Conservation (phyloP, 345 rosid genomes). For the Pistacia vera region DNA sequence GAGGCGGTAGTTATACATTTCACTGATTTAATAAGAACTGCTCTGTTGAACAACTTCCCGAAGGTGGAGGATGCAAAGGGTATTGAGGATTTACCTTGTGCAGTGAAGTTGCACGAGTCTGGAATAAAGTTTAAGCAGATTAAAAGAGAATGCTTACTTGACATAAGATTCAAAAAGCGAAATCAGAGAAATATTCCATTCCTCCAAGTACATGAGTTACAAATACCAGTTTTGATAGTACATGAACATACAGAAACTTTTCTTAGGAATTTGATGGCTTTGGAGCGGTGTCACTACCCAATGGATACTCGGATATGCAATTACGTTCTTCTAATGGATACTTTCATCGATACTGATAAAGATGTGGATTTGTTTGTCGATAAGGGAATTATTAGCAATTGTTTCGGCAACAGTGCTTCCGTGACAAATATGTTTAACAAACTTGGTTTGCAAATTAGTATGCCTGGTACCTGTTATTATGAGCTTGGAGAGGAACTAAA, state of each 20-base stretch:
- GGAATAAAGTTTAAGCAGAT: slow-evolving; percentile 12
- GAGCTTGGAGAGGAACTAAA: not conserved
- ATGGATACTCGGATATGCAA: slow-evolving; percentile 9
- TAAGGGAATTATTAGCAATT: not conserved
- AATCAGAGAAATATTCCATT: not conserved
- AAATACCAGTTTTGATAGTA: not conserved
- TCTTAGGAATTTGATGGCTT: slow-evolving; percentile 21
- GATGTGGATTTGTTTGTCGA: not conserved
- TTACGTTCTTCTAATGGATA: not conserved
- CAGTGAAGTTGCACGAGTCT: not conserved
- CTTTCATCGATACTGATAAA: too few species aligned
- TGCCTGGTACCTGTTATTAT: not conserved
- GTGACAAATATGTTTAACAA: slow-evolving; percentile 11
- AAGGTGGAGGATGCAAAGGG: not conserved
- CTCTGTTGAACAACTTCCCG: not conserved
- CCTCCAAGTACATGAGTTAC: not conserved
- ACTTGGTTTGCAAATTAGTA: not conserved
- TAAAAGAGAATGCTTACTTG: not conserved
- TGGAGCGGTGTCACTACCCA: slow-evolving; percentile 17
- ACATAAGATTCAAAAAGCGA: not conserved
- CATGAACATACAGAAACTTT: not conserved
- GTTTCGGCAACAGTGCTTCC: not conserved
- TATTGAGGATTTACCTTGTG: not conserved
- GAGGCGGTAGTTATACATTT: not conserved
- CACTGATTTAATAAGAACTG: slow-evolving; percentile 3